Evolutionary conservation across 2,329 filamentous ascomycete species (phyloP), one percentile per base, ranked within the genome.

Genomic region (Aplosporella prunicola): DNA sequence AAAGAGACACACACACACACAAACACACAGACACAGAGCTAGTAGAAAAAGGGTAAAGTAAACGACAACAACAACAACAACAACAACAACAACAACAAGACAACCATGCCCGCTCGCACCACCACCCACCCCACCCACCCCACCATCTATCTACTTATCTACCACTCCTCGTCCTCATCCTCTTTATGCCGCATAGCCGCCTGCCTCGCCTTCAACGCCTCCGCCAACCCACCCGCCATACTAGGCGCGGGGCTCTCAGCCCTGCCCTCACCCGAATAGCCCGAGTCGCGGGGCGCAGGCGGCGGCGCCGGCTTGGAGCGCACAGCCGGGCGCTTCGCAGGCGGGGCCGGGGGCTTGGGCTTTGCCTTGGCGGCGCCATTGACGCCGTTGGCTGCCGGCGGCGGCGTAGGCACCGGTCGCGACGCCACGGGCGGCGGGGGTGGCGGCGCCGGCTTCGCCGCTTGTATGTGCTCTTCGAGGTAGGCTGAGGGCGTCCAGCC

Each of bases 401-500:
- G 59, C 11, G 64, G 50, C 20, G 63, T 54, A 20, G 57, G 57
- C 6, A 57, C 62, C 20, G 69, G 60, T 4, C 68, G 67, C 4
- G 32, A 20, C 2, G 67, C 63, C 11, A 64, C 60, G 14, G 67
- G 65, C 2, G 65, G 65, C 10, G 68, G 64, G 5, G 76, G 71
- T 4, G 76, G 67, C 16, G 76, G 74, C 8, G 78, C 66, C 9
- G 74, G 66, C 16, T 60, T 59, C 32, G 57, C 50, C 11, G 38
- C 15, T 7, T 17, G 20, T 15, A 71, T 72, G 55, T 82, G 74
- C 62, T 95, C 88, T 62, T 96, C 82, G 7, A 98, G 80, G 53
- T 98, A 98, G 14, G 89, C 86, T 14, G 88, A 83, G 0, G 91
- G 91, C 3, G 91, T 78, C 91, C 91, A 98, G 35, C 87, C 91